Conservation (phyloP, 2,329 filamentous ascomycete species). For the Stachybotrys chartarum region DNA sequence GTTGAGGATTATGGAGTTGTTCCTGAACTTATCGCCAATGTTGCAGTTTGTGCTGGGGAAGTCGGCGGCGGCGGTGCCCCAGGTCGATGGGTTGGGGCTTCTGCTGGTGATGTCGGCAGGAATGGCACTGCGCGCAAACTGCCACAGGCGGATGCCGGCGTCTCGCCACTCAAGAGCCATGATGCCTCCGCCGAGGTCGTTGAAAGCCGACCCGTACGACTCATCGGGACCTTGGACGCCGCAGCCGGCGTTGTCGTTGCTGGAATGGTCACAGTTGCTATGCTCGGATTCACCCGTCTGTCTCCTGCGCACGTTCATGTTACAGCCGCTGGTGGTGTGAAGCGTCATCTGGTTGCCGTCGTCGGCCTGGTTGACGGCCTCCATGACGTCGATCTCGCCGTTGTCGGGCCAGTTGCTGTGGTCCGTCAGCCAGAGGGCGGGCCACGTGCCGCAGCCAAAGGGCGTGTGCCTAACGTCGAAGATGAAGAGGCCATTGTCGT, state of each 20-base stretch:
- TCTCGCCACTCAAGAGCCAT: slow-evolving; percentile 55
- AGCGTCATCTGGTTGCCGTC: slow-evolving; percentile 53
- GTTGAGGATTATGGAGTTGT: slow-evolving; percentile 59
- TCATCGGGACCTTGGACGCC: slow-evolving; percentile 35
- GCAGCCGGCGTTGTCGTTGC: slow-evolving; percentile 50
- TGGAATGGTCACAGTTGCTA: slow-evolving; percentile 42
- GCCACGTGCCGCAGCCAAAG: slow-evolving; percentile 58
- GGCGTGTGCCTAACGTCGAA: slow-evolving; percentile 60
- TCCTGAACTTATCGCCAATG: slow-evolving; percentile 52
- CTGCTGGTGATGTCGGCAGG: slow-evolving; percentile 43
- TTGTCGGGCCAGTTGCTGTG: slow-evolving; percentile 52
- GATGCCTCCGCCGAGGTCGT: slow-evolving; percentile 47
- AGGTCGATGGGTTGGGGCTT: slow-evolving; percentile 52
- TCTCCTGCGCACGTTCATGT: slow-evolving; percentile 45
- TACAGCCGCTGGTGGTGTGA: slow-evolving; percentile 46
- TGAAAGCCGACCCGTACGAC: slow-evolving; percentile 46
- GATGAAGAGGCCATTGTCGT: slow-evolving; percentile 58
- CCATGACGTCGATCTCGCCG: slow-evolving; percentile 59
- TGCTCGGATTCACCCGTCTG: slow-evolving; percentile 37
- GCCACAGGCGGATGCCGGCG: slow-evolving; percentile 57
- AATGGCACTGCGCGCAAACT: slow-evolving; percentile 41
- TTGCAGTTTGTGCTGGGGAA: slow-evolving; percentile 58
- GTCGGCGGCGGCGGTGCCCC: slow-evolving; percentile 56
- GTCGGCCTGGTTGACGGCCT: slow-evolving; percentile 46
- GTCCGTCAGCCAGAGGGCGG: slow-evolving; percentile 60